Evolutionary conservation across 2,329 filamentous ascomycete species (phyloP), one percentile per base, ranked within the genome.

Genomic region (Dactylellina haptotyla): DNA sequence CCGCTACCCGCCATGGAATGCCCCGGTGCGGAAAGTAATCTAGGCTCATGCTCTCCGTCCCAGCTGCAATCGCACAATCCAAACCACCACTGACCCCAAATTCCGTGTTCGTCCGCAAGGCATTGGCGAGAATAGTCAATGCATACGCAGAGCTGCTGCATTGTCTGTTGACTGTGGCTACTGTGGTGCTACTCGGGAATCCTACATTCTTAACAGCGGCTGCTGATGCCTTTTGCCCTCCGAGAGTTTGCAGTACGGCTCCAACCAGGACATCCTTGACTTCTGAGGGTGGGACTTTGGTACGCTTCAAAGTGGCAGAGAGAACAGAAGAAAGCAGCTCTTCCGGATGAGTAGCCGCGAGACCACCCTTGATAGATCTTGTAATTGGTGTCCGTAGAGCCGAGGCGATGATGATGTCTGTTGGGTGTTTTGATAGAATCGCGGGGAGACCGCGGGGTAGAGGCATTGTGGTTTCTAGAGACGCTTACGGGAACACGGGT

Each of bases 31-130:
- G 70, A 30, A 75, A 75, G 41, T 75, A 75, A 39, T 75, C 70
- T 6, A 75, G 46, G 20, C 92, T 96, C 93, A 97, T 97, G 82
- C 90, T 94, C 85, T 97, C 93, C 91, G 96, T 97, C 28, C 93
- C 93, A 1, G 91, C 93, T 8, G 89, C 93, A 75, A 97, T 87
- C 71, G 92, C 93, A 0, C 85, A 84, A 75, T 88, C 86, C 57
- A 94, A 90, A 77, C 87, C 86, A 1, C 90, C 92, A 3, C 30
- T 26, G 5, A 56, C 34, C 3, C 50, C 50, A 20, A 28, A 37
- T 9, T 46, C 51, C 20, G 32, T 51, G 50, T 67, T 67, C 0
- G 86, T 84, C n/a, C 87, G 86, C 77, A 97, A 95, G 75, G 89
- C 85, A 66, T 90, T 88, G 3, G 91, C 90, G 2, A 96, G 84